These are phyloP conservation scores for Tetrapisispora taiwanensis DNA, from an alignment of 805 yeast species.

Conservation along the genomic window DNA sequence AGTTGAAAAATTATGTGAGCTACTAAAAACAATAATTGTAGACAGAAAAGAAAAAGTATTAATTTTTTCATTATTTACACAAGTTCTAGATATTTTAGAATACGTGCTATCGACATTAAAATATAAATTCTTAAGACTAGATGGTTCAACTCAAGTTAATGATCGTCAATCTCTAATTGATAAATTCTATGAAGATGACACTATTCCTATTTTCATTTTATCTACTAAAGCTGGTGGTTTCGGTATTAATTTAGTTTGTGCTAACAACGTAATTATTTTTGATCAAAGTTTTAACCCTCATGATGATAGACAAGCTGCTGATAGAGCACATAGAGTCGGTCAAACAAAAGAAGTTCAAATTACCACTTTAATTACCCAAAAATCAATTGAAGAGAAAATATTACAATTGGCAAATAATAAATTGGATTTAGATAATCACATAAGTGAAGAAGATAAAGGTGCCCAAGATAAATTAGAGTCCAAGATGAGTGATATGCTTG, in stretches of 20 bases:
- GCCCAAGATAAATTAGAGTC: constrained; percentile 38
- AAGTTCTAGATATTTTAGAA: constrained; percentile 81
- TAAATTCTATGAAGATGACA: constrained; percentile 68
- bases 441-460: constrained; percentile 36
- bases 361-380: constrained; percentile 56
- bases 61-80: constrained; percentile 87
- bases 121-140: constrained; percentile 71
- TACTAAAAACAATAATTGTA: constrained; percentile 46
- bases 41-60: constrained; percentile 54
- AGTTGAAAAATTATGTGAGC: constrained; percentile 42
- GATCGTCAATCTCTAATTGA: constrained; percentile 88
- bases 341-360: constrained; percentile 80
- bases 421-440: constrained; percentile 60
- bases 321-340: constrained; percentile 96
- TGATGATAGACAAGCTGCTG: constrained; percentile 98
- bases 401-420: constrained; percentile 80
- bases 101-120: constrained; percentile 51
- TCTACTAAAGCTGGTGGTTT: constrained; percentile 98
- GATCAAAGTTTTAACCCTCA: constrained; percentile 97
- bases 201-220: constrained; percentile 75
- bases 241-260: constrained; percentile 93
- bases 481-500: constrained; percentile 41
- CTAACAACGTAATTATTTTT: constrained; percentile 81
- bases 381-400: constrained; percentile 85
- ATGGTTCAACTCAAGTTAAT: constrained; percentile 91